phyloP scores from a whole-genome alignment of 257 asterid genomes.

The Paulownia fortunei region DNA sequence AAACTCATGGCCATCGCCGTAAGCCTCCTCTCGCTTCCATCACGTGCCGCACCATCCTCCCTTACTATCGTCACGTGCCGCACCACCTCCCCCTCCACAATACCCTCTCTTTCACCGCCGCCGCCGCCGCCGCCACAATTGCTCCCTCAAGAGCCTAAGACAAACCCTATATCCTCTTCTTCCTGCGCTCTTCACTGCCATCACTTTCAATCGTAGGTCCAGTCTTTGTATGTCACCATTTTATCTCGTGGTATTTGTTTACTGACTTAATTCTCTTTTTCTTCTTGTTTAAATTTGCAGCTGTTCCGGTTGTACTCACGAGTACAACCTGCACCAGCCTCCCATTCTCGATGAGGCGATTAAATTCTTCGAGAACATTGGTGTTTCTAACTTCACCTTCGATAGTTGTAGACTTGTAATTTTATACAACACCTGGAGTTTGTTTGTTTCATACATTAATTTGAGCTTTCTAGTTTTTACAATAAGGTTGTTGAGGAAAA shows the following conservation, averaged over 20 bases:
- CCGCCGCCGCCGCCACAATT: constrained; percentile 29
- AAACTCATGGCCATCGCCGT: constrained; percentile 42
- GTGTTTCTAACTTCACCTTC: constrained; percentile 73
- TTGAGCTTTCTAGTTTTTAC: constrained; percentile 20
- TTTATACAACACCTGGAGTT: neutral
- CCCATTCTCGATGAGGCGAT: constrained; percentile 65
- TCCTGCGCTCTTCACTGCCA: constrained; percentile 74
- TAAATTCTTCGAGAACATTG: constrained; percentile 61
- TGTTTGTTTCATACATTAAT: constrained; percentile 9
- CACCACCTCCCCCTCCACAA: constrained; percentile 30
- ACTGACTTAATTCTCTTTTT: neutral
- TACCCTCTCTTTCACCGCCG: constrained; percentile 31
- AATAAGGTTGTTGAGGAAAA: constrained; percentile 3
- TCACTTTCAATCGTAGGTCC: constrained; percentile 70
- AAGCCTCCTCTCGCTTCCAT: constrained; percentile 44
- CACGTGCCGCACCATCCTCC: constrained; percentile 35
- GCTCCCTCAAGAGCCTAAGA: constrained; percentile 30
- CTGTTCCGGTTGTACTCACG: constrained; percentile 95
- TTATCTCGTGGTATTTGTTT: neutral
- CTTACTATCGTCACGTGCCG: constrained; percentile 40
- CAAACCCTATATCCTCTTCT: constrained; percentile 46
- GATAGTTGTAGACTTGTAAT: constrained; percentile 82
- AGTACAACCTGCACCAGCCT: constrained; percentile 80
- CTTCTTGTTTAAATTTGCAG: constrained; percentile 46
- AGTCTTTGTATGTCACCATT: neutral